These are phyloP conservation scores for Allomyces javanicus DNA, from an alignment of 192 early-diverging fungal species.

Conservation along the genomic window DNA sequence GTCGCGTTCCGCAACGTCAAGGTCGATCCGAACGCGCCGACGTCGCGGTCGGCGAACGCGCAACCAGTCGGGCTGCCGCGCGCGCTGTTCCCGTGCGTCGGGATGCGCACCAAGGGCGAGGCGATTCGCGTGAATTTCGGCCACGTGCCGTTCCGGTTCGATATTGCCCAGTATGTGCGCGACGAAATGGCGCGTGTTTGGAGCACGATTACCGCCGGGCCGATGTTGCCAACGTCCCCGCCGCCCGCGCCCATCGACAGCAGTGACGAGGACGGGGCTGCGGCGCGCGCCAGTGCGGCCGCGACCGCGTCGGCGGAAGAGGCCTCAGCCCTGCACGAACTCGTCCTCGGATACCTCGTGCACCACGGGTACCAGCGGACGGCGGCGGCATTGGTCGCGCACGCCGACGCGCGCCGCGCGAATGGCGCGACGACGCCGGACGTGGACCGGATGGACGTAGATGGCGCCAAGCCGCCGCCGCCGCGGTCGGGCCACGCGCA, in stretches of 20 bases:
- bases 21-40: constrained; percentile 9
- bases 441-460: neutral
- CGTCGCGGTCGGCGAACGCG: too few species aligned
- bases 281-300: neutral
- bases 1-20: constrained; percentile 28
- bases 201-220: constrained; percentile 12
- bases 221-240: constrained; percentile 7
- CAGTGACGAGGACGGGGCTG: constrained; percentile 6
- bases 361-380: constrained; percentile 66
- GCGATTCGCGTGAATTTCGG: constrained; percentile 63
- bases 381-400: constrained; percentile 40
- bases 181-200: constrained; percentile 25
- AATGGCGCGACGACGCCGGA: neutral
- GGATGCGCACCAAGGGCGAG: constrained; percentile 53
- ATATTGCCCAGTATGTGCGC: constrained; percentile 47
- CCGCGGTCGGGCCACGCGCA: neutral
- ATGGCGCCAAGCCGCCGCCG: neutral
- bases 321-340: constrained; percentile 12
- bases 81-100: constrained; percentile 46
- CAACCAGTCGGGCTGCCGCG: too few species aligned
- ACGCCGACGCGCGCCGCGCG: constrained; percentile 5
- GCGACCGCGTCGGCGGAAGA: too few species aligned
- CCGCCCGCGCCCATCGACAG: neutral
- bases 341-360: constrained; percentile 62
- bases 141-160: constrained; percentile 38